phyloP scores from a whole-genome alignment of 768 basidiomycete species.

The Russula dissimulans region DNA sequence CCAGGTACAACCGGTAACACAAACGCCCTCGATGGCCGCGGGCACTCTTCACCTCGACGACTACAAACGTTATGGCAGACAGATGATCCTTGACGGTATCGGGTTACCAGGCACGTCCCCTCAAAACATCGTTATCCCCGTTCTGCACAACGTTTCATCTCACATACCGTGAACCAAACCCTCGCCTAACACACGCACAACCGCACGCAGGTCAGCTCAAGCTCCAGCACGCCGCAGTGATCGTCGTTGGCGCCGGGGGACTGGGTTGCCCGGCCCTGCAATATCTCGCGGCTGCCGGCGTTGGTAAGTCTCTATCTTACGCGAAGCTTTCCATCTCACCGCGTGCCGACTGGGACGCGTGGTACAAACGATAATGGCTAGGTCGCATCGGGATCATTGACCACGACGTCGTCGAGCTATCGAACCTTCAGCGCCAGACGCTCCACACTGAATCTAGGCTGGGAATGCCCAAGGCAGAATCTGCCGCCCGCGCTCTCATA shows the following conservation, averaged over 20 bases:
- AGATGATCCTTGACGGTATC: conserved; percentile 90
- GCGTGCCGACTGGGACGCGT: too few relatives aligned
- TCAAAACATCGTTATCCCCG: background rate
- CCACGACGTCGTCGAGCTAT: conserved; percentile 78
- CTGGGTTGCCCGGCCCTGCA: conserved; percentile 93
- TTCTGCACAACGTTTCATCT: too few relatives aligned
- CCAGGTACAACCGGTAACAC: background rate
- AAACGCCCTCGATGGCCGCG: background rate
- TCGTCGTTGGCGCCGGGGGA: conserved; percentile 91
- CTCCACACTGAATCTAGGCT: conserved; percentile 66
- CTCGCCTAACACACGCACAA: background rate
- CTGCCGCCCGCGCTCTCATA: conserved; percentile 62
- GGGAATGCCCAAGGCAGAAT: conserved; percentile 73
- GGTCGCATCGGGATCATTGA: conserved; percentile 83
- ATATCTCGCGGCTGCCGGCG: conserved; percentile 85
- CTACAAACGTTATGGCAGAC: conserved; percentile 87
- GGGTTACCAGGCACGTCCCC: conserved; percentile 61
- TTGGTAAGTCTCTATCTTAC: conserved; percentile 47
- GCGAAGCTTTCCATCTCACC: conserved; percentile 1
- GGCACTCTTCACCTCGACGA: conserved; percentile 39
- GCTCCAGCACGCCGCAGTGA: conserved; percentile 63
- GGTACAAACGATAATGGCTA: conserved; percentile 23
- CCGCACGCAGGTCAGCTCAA: conserved; percentile 64
- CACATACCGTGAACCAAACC: too few relatives aligned
- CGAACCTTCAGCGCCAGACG: conserved; percentile 91